Base-by-base conservation (phyloP, 306 rosid species). In the Ochetophila trinervis region DNA sequence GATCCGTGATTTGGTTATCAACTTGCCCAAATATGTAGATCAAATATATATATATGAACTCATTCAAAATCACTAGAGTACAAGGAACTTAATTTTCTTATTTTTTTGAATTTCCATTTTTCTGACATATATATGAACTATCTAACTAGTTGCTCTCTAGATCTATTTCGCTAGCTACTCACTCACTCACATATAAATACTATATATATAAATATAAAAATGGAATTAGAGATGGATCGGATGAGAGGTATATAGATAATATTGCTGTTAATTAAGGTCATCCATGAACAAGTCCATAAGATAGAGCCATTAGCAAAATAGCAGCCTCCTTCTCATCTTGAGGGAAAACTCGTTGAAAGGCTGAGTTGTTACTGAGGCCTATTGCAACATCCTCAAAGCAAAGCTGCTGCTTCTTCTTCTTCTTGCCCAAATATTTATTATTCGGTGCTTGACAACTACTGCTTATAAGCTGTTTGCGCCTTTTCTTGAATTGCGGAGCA, bases 271-370 rank as follows among this genome's bases (percentile, higher is more conserved):
- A n/a, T n/a, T n/a, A 5, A 66, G 66, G 36, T 92, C 78, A 93
- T 74, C 96, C 91, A 59, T 80, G 92, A 67, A 89, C 85, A n/a
- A 93, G 81, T 62, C 96, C 97, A 68, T 88, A 87, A 62, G 98
- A 93, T 68, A 93, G 64, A 65, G 98, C 88, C 98, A 93, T 93
- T 34, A 93, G 91, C 45, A 93, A 66, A 63, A 89, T 89, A 0
- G 98, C 98, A 11, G 98, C 98, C 54, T 93, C 98, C 74, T 78
- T 93, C 89, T 93, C 98, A 12, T 93, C 98, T 70, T 86, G 98
- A 54, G 98, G 98, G 81, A 89, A 93, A 68, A 84, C 94, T 63
- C 8, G 83, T 57, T 88, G 87, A 57, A 86, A 62, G 47, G 84
- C 60, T 36, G 89, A 44, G n/a, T 78, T 89, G 48, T 87, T 71